Conservation (phyloP, 306 rosid genomes). For the Pueraria montana region DNA sequence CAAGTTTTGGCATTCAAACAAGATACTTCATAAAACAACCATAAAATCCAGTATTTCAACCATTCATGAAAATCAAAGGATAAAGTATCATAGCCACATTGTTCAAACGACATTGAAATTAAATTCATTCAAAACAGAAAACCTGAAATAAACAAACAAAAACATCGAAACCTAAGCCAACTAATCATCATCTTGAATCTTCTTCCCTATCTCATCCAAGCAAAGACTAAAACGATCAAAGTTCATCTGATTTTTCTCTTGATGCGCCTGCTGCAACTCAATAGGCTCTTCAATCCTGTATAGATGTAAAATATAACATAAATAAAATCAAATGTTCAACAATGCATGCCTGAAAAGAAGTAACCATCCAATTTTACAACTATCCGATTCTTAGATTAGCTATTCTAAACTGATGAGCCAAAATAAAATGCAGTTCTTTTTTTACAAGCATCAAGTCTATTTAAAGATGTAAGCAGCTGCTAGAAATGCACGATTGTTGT, state of each 20-base stretch:
- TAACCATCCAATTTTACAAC: conserved; percentile 29
- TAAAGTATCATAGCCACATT: not conserved
- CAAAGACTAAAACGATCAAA: not conserved
- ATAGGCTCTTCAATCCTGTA: not conserved
- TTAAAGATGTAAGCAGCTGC: too few species aligned
- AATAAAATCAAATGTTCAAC: not conserved
- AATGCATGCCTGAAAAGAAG: not conserved
- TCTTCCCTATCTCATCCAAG: not conserved
- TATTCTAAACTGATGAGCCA: not conserved
- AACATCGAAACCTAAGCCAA: not conserved
- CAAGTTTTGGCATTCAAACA: too few species aligned
- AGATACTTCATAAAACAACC: too few species aligned
- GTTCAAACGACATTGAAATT: not conserved
- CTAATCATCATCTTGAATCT: not conserved
- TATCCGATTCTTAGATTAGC: conserved; percentile 30
- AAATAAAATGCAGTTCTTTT: too few species aligned
- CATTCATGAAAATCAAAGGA: not conserved
- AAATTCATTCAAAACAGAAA: not conserved
- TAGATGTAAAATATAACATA: not conserved
- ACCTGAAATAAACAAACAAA: not conserved
- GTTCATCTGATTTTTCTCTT: not conserved
- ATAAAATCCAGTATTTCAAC: too few species aligned
- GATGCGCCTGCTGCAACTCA: not conserved
- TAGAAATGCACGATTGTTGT: too few species aligned
- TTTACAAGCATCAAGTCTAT: too few species aligned